Conservation (phyloP, 371 early-diverging fungal species). For the Capillidium heterosporum region DNA sequence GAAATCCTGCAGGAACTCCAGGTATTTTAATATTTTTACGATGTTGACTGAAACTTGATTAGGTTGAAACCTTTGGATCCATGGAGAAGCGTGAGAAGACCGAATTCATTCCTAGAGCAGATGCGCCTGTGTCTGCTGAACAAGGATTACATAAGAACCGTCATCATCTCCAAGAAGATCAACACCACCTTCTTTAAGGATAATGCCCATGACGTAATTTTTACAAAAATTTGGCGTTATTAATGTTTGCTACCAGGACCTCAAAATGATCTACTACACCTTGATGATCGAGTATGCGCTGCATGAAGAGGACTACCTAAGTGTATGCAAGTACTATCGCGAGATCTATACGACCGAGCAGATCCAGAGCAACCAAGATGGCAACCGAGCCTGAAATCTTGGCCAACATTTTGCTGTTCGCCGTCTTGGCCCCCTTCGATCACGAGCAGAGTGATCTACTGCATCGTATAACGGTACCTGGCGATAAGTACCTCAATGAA, state of each 20-base stretch:
- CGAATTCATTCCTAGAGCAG: constrained; percentile 93
- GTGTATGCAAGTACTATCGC: constrained; percentile 79
- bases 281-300: constrained; percentile 87
- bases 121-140: constrained; percentile 87
- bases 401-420: constrained; percentile 60
- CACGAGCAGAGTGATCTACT: constrained; percentile 90
- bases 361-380: constrained; percentile 62
- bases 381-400: constrained; percentile 61
- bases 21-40: constrained; percentile 14
- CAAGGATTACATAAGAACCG: constrained; percentile 76
- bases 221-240: not conserved
- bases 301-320: constrained; percentile 75
- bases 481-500: constrained; percentile 46
- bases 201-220: constrained; percentile 47
- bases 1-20: constrained; percentile 92
- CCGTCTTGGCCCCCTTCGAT: constrained; percentile 78
- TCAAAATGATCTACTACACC: constrained; percentile 86
- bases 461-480: constrained; percentile 62
- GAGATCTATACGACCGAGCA: constrained; percentile 70
- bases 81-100: constrained; percentile 97
- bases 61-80: constrained; percentile 95
- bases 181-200: constrained; percentile 80
- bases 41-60: not conserved
- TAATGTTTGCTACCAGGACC: constrained; percentile 31
- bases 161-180: constrained; percentile 89